These are phyloP conservation scores for Carex arenaria DNA, from an alignment of 202 grass and related monocot species.

Conservation along the genomic window DNA sequence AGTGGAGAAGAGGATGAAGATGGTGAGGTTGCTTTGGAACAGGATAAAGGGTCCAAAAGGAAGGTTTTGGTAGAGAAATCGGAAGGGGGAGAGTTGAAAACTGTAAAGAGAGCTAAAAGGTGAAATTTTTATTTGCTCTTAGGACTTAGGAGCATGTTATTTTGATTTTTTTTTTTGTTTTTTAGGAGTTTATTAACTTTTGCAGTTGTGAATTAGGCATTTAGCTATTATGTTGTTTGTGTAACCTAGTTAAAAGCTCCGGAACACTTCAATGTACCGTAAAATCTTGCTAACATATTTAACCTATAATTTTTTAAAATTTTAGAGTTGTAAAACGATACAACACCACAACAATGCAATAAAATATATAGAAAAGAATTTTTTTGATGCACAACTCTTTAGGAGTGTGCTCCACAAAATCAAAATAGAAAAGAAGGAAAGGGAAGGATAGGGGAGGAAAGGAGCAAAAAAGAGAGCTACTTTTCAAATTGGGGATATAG, in stretches of 20 bases:
- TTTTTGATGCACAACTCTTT: background rate
- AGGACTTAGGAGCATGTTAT: background rate
- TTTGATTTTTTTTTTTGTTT: background rate
- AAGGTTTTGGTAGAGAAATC: slow-evolving; percentile 3
- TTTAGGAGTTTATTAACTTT: background rate
- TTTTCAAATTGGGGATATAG: no score
- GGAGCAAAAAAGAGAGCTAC: no score
- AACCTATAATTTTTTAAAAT: background rate
- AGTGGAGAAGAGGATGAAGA: slow-evolving; percentile 6
- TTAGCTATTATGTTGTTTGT: background rate
- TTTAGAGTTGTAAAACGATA: background rate
- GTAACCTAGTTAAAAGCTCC: background rate
- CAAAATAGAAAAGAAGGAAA: no score
- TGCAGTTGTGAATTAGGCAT: background rate
- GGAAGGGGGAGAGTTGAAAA: background rate
- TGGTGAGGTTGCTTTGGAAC: background rate
- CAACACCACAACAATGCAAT: background rate
- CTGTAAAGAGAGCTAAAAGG: slow-evolving; percentile 9
- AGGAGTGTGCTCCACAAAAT: no score
- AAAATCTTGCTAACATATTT: background rate
- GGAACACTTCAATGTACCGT: background rate
- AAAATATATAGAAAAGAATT: background rate
- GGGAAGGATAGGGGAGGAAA: no score
- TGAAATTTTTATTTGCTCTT: background rate
- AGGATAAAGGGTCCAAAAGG: slow-evolving; percentile 25